Percentiles rank a stretch among this genome's conserved stretches.
phyloP scores from a whole-genome alignment of 768 basidiomycete species.

The Macrolepiota albuminosa region DNA sequence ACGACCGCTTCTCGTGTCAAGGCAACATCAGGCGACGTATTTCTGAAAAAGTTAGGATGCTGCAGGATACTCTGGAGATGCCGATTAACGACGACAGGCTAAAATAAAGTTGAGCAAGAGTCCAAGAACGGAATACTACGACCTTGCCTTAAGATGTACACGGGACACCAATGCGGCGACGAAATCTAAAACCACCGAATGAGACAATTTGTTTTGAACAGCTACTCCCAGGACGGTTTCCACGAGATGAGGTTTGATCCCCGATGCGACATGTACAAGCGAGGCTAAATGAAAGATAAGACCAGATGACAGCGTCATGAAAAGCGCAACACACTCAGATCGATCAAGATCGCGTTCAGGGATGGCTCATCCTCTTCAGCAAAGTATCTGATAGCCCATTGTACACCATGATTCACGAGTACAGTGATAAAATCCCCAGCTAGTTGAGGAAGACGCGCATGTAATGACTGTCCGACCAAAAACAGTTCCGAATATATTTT shows the following conservation, averaged over 20 bases:
- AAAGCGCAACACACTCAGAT: slow-evolving; percentile 31
- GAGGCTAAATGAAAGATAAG: slow-evolving; percentile 19
- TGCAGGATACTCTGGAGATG: slow-evolving; percentile 73
- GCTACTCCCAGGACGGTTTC: slow-evolving; percentile 68
- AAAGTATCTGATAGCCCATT: slow-evolving; percentile 48
- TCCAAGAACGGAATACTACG: not conserved
- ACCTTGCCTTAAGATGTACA: slow-evolving; percentile 56
- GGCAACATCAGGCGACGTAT: slow-evolving; percentile 16
- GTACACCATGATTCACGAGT: slow-evolving; percentile 43
- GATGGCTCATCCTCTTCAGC: slow-evolving; percentile 25
- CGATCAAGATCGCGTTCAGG: slow-evolving; percentile 21
- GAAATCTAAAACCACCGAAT: slow-evolving; percentile 36
- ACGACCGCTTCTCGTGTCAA: slow-evolving; percentile 44
- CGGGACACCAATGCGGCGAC: slow-evolving; percentile 33
- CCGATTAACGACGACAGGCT: slow-evolving; percentile 73
- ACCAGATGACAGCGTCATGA: slow-evolving; percentile 1
- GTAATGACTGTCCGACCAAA: slow-evolving; percentile 26
- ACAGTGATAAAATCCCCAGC: slow-evolving; percentile 21
- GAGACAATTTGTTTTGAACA: slow-evolving; percentile 55
- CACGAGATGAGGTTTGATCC: slow-evolving; percentile 51
- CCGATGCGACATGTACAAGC: slow-evolving; percentile 24
- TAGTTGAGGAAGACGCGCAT: slow-evolving; percentile 11
- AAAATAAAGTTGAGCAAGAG: slow-evolving; percentile 10
- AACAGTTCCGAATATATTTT: slow-evolving; percentile 26
- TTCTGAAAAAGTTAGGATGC: slow-evolving; percentile 54